Evolutionary conservation across 305 asterid genomes (phyloP), one percentile per base, ranked within the genome.

Genomic region (Caryopteris hybrid): DNA sequence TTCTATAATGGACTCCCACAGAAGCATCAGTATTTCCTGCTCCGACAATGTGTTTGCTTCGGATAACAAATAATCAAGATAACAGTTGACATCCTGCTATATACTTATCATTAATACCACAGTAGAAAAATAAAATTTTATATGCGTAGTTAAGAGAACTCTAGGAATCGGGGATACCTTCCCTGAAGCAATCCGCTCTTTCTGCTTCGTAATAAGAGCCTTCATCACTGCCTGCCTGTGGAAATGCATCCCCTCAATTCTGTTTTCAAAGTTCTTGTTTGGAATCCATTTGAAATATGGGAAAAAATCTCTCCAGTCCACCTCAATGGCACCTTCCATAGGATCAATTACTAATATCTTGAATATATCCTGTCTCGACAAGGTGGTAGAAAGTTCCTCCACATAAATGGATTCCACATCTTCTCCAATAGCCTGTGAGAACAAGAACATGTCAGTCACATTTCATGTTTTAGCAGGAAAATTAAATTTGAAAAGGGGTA

Each of bases 231-330:
- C 90, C 61, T 68, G 77, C 70, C 96, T 78, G 4, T 74, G 74
- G 43, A 41, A 18, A 73, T 81, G 21, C 84, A 86, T 77, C 25
- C 39, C 79, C 56, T 71, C 73, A 25, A 93, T 62, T 74, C 71
- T 91, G 5, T 69, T 59, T 61, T 88, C 91, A n/a, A 92, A 84
- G 47, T 72, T 56, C 68, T 67, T 76, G 77, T 92, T 92, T 1
- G 98, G 98, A 50, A 86, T 67, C 97, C 96, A 92, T 60, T 76
- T 85, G 25, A 92, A 64, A 65, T 82, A 86, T 0, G 96, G 95
- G 75, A 92, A 92, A 65, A 90, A 92, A 66, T 92, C 98, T 64
- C 98, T 85, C 98, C 98, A 92, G 41, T 92, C 98, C 43, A 92
- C 98, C 58, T 92, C 96, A 63, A 90, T 85, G 41, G 96, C 95